Evolutionary conservation across 1,284 basidiomycete species (phyloP), one percentile per base, ranked within the genome.

Genomic region (Cutaneotrichosporon cyanovorans): DNA sequence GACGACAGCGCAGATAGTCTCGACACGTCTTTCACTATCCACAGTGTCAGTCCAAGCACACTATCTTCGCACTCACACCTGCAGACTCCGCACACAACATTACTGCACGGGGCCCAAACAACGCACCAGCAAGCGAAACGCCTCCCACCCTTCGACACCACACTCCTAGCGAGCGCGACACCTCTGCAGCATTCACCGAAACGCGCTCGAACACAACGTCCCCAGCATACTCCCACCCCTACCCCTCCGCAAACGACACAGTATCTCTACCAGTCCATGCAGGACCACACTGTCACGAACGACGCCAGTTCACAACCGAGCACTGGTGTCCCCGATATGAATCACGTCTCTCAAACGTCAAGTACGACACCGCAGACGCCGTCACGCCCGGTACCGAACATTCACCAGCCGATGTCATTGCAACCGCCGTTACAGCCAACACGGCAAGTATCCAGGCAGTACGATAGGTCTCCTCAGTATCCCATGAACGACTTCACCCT

Each of bases 11-110:
- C 48, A 10, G 52, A 54, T 20, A 41, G 31, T 18, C 46, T 59
- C 21, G 62, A 64, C 11, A 50, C 53, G 1, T 51, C 56, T 18
- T 63, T 66, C 42, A 48, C 48, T 1, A 45, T 64, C 12, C 57
- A 62, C 18, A 49, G 48, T 14, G 61, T 63, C 42, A 53, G 60
- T 55, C 2, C 8, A 1, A 14, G 10, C 8, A n/a, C 15, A 3
- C 9, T 5, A 19, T 21, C n/a, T 8, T 20, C n/a, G n/a, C n/a
- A 16, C 43, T 50, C 14, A 51, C 35, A 22, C 8, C 12, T 34
- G 12, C 39, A 50, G 33, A 34, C 31, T 5, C 47, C 35, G 6
- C 56, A 56, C 15, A 45, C 58, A 28, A 40, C n/a, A n/a, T n/a
- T 50, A 3, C 51, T 59, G 34, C 30, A 46, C 4, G n/a, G n/a